Conservation (phyloP, 768 basidiomycete genomes). For the Hysterangium stoloniferum region DNA sequence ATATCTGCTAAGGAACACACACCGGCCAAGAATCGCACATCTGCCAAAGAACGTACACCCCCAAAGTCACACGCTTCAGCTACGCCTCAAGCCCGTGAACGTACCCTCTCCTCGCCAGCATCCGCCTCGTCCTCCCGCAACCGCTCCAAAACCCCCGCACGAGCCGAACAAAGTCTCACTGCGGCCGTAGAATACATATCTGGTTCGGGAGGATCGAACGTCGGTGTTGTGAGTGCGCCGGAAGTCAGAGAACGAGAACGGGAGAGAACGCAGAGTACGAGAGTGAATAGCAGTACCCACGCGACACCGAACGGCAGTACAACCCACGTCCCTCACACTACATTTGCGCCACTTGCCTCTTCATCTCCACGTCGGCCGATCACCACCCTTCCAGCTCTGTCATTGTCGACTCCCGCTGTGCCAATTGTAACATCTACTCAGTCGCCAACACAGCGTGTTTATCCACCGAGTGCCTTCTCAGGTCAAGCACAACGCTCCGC, state of each 20-base stretch:
- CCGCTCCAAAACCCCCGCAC: background rate
- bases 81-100: background rate
- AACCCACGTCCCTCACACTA: background rate
- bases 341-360: background rate
- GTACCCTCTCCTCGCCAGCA: background rate
- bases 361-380: background rate
- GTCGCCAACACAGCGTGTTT: no score
- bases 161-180: slow-evolving; percentile 4
- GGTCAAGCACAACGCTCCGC: background rate
- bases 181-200: slow-evolving; percentile 8
- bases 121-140: no score
- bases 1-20: no score
- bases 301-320: no score
- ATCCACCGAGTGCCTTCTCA: background rate
- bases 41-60: background rate
- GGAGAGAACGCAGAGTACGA: no score
- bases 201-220: background rate
- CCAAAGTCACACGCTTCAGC: background rate
- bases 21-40: background rate
- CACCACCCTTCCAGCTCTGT: background rate
- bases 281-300: no score
- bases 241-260: no score
- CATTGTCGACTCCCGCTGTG: no score
- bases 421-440: no score
- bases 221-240: no score